A percentile compares a stretch with the other conserved stretches of the same genome.
These are phyloP conservation scores for Apiospora kogelbergensis DNA, from an alignment of 2,329 filamentous ascomycete species.

Conservation along the genomic window DNA sequence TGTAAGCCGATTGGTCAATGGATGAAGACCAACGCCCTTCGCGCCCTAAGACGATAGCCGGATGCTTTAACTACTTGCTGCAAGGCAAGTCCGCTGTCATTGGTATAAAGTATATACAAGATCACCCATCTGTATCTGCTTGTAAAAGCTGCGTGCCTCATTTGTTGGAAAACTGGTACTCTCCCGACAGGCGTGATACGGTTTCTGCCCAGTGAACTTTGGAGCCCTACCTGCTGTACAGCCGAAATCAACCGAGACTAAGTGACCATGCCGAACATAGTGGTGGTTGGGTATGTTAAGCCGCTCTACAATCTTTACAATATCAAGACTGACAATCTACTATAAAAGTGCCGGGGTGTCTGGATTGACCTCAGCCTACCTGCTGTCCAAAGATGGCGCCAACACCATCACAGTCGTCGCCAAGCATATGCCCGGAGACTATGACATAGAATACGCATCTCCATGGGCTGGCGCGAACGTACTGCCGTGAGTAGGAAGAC, in stretches of 20 bases:
- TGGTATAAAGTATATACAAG: background rate
- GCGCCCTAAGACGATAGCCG: background rate
- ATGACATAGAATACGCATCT: conserved; percentile 86
- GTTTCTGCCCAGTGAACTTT: background rate
- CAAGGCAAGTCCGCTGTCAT: background rate
- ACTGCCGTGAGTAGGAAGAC: conserved; percentile 26
- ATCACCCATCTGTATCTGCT: background rate
- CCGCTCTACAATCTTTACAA: background rate
- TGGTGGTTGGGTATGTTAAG: conserved; percentile 15
- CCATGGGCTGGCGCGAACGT: conserved; percentile 33
- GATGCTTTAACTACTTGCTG: background rate
- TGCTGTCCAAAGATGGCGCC: conserved; percentile 31
- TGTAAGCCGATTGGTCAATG: conserved; percentile 5
- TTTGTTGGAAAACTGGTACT: no score
- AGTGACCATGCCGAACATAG: conserved; percentile 15
- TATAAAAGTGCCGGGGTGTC: conserved; percentile 30
- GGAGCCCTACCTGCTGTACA: background rate
- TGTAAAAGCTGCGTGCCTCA: background rate
- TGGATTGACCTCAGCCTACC: conserved; percentile 32
- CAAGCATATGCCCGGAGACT: conserved; percentile 93
- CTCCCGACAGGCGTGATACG: background rate
- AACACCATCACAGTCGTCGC: conserved; percentile 66
- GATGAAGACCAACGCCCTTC: background rate
- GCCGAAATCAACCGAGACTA: background rate
- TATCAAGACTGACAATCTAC: background rate